A percentile compares a stretch with the other conserved stretches of the same genome.
Conservation (phyloP, 2,329 filamentous ascomycete species). For the Didymellaceae sp. region DNA sequence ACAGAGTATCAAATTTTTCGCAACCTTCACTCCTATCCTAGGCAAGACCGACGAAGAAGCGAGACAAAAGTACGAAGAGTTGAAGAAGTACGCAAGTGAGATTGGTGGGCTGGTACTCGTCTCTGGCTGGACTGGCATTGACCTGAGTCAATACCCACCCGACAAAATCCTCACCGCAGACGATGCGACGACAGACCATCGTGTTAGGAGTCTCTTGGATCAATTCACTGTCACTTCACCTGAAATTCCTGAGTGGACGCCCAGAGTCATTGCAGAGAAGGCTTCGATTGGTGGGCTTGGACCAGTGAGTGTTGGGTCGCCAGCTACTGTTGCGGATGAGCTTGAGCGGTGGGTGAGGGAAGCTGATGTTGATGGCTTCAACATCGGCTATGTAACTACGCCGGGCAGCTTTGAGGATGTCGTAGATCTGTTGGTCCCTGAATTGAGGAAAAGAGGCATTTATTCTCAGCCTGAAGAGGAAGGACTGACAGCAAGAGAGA, state of each 20-base stretch:
- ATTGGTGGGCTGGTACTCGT: conserved; percentile 63
- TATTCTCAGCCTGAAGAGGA: conserved; percentile 51
- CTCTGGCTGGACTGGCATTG: conserved; percentile 66
- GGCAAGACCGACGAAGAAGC: conserved; percentile 56
- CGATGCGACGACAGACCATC: conserved; percentile 60
- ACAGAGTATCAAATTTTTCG: conserved; percentile 60
- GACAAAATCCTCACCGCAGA: conserved; percentile 64
- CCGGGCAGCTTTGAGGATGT: conserved; percentile 71
- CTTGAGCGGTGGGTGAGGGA: conserved; percentile 55
- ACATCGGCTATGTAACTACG: conserved; percentile 75
- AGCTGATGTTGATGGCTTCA: conserved; percentile 71
- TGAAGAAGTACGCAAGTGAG: conserved; percentile 60
- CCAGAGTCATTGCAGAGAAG: conserved; percentile 39
- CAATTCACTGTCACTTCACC: conserved; percentile 42
- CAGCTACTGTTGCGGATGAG: conserved; percentile 54
- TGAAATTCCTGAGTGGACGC: conserved; percentile 39
- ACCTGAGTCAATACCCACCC: conserved; percentile 63
- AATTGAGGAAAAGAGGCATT: conserved; percentile 63
- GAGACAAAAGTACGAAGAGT: conserved; percentile 57
- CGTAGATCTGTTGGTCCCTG: conserved; percentile 68
- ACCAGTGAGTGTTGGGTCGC: conserved; percentile 29
- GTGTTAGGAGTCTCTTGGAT: conserved; percentile 43
- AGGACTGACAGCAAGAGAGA: conserved; percentile 56
- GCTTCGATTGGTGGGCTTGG: conserved; percentile 68
- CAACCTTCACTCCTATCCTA: conserved; percentile 46